Conservation (phyloP, 371 early-diverging fungal genomes). For the Capniomyces stellatus region DNA sequence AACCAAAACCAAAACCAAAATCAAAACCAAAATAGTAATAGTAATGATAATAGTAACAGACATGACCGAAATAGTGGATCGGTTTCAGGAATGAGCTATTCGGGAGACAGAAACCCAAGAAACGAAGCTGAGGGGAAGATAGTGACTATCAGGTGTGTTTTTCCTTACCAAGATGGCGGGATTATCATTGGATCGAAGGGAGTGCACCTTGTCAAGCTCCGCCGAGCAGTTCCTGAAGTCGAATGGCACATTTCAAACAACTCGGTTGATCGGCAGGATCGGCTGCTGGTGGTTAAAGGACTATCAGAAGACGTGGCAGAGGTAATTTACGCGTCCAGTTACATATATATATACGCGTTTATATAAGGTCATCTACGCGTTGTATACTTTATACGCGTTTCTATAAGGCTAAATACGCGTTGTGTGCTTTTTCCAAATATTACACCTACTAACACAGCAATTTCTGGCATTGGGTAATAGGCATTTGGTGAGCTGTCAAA, state of each 20-base stretch:
- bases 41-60: background rate
- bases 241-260: conserved; percentile 27
- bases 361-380: background rate
- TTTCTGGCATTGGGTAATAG: too few species aligned
- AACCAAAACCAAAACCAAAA: background rate
- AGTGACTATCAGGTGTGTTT: conserved; percentile 20
- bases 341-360: background rate
- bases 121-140: conserved; percentile 9
- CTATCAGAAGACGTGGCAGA: conserved; percentile 11
- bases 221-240: conserved; percentile 12
- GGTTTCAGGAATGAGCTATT: background rate
- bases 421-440: too few species aligned
- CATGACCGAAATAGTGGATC: background rate
- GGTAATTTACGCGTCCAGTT: conserved; percentile 13
- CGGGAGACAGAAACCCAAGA: background rate
- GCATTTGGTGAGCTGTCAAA: conserved; percentile 23
- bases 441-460: too few species aligned
- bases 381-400: background rate
- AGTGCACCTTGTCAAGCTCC: conserved; percentile 22
- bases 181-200: conserved; percentile 25
- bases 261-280: conserved; percentile 22
- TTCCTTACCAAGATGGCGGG: conserved; percentile 25
- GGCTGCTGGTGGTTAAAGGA: conserved; percentile 19
- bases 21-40: background rate
- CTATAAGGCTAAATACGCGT: background rate